These are phyloP conservation scores for Chaetomium fimeti DNA, from an alignment of 495 filamentous ascomycete genomes.

Conservation along the genomic window DNA sequence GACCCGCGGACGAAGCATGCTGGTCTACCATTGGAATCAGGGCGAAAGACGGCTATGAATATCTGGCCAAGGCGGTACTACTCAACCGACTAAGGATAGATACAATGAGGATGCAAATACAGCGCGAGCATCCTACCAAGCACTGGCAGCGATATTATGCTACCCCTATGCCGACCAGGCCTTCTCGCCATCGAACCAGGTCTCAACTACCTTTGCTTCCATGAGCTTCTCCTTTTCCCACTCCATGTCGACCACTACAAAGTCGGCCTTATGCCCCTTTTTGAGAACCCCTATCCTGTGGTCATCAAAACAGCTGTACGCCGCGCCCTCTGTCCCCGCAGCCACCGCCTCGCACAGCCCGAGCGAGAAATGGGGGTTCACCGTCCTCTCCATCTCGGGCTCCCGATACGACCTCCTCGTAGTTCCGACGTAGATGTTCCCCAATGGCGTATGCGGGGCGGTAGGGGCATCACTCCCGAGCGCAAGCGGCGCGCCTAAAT, in stretches of 20 bases:
- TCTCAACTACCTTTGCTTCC: constrained; percentile 52
- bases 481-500: constrained; percentile 52
- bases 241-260: constrained; percentile 59
- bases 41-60: constrained; percentile 56
- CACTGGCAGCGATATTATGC: background rate
- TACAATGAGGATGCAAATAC: constrained; percentile 6
- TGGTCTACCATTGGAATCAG: constrained; percentile 48
- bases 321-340: constrained; percentile 57
- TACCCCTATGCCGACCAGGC: constrained; percentile 39
- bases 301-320: constrained; percentile 60
- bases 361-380: constrained; percentile 56
- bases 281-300: constrained; percentile 49
- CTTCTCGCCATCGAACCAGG: constrained; percentile 55
- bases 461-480: constrained; percentile 63
- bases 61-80: constrained; percentile 53
- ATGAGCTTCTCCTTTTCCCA: constrained; percentile 53
- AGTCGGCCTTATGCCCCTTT: constrained; percentile 55
- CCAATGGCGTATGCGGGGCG: constrained; percentile 55
- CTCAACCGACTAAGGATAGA: constrained; percentile 16
- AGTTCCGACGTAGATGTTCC: constrained; percentile 60
- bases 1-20: constrained; percentile 51
- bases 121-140: background rate
- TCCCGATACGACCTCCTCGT: constrained; percentile 56
- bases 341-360: constrained; percentile 51
- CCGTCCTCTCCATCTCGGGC: constrained; percentile 45